Evolutionary conservation across 2,329 filamentous ascomycete genomes (phyloP).

Genomic region (Zymoseptoria crescenta): DNA sequence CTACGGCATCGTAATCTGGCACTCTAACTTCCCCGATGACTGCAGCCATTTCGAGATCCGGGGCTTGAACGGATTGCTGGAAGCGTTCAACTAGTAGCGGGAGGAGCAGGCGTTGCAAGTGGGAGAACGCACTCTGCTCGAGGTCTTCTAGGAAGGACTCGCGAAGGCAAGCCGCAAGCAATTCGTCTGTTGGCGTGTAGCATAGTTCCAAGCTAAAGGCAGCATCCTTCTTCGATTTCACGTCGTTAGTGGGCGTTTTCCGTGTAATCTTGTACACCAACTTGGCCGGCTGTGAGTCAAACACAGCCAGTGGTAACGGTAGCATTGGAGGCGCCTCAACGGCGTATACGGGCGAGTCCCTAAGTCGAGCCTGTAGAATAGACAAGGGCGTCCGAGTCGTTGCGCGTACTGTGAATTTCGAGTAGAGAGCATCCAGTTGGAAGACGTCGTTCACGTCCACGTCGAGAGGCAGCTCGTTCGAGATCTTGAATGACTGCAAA

Average conservation of each 20-base stretch:
- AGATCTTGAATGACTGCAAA: slow-evolving; percentile 54
- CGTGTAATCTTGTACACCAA: slow-evolving; percentile 70
- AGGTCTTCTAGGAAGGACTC: slow-evolving; percentile 41
- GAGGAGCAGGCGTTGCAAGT: slow-evolving; percentile 45
- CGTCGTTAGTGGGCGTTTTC: slow-evolving; percentile 32
- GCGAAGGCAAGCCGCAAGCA: slow-evolving; percentile 50
- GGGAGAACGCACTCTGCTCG: slow-evolving; percentile 38
- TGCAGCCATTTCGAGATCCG: slow-evolving; percentile 47
- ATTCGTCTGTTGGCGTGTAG: slow-evolving; percentile 70
- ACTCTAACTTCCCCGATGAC: slow-evolving; percentile 47
- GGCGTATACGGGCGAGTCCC: slow-evolving; percentile 61
- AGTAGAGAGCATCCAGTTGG: slow-evolving; percentile 73
- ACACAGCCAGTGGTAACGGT: slow-evolving; percentile 52
- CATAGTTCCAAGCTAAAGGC: slow-evolving; percentile 60
- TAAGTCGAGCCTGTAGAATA: slow-evolving; percentile 62
- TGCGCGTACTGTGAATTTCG: slow-evolving; percentile 83
- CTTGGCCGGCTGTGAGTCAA: slow-evolving; percentile 72
- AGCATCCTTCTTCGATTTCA: slow-evolving; percentile 28
- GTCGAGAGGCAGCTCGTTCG: slow-evolving; percentile 72
- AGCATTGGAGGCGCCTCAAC: slow-evolving; percentile 48
- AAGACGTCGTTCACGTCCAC: slow-evolving; percentile 97
- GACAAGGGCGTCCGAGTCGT: slow-evolving; percentile 67
- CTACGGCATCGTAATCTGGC: slow-evolving; percentile 44
- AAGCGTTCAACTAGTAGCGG: slow-evolving; percentile 43
- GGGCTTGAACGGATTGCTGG: slow-evolving; percentile 38